A percentile compares a stretch with the other conserved stretches of the same genome.
phyloP scores from a whole-genome alignment of 2,329 filamentous ascomycete species.

The Claviceps cyperi region DNA sequence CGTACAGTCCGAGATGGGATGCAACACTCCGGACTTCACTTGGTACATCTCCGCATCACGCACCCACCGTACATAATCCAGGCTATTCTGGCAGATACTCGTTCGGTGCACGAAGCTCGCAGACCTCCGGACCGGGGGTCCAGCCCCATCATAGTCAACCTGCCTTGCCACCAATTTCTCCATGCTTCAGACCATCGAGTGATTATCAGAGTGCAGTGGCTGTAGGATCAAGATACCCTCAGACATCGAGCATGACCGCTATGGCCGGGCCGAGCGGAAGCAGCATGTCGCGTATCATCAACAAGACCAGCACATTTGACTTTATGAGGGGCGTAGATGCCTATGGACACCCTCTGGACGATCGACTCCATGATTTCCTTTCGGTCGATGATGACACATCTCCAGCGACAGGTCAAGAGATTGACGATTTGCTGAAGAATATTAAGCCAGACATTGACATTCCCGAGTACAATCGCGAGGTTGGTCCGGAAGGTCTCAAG shows the following conservation, averaged over 20 bases:
- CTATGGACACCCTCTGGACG: slow-evolving; percentile 21
- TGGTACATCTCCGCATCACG: neutral
- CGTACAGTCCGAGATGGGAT: slow-evolving; percentile 9
- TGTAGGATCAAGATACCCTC: neutral
- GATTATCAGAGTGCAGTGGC: neutral
- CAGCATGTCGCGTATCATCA: slow-evolving; percentile 21
- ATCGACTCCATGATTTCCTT: slow-evolving; percentile 19
- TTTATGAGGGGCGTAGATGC: slow-evolving; percentile 20
- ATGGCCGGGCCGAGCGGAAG: slow-evolving; percentile 3
- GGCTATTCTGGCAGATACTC: neutral
- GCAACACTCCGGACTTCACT: neutral
- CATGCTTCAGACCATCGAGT: neutral
- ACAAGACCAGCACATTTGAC: slow-evolving; percentile 23
- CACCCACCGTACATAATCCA: neutral
- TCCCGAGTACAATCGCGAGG: slow-evolving; percentile 45
- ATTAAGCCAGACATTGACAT: slow-evolving; percentile 60
- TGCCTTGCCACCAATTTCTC: neutral
- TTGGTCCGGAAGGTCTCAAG: slow-evolving; percentile 54
- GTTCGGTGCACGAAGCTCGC: neutral
- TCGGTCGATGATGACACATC: slow-evolving; percentile 21
- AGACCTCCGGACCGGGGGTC: neutral
- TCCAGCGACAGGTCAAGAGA: slow-evolving; percentile 40
- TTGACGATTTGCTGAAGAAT: slow-evolving; percentile 55
- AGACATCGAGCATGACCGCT: neutral
- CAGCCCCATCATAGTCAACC: neutral